Base-by-base conservation (phyloP, 2,329 filamentous ascomycete species). In the Colletotrichum liriopes region DNA sequence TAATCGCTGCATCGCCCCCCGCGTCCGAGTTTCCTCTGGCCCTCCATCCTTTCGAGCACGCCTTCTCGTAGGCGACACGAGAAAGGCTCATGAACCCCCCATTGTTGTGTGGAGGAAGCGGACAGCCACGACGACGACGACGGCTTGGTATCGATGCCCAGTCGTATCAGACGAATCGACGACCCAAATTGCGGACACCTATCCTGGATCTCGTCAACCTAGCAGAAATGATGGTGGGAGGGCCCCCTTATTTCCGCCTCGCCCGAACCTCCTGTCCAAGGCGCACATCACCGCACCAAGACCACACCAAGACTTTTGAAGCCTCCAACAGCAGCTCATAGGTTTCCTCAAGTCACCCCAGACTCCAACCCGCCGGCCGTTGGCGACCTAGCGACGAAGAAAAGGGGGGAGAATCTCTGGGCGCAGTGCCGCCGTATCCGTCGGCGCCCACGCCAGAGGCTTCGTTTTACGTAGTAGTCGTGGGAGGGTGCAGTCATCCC, bases 351-450 rank as follows among this genome's bases (percentile, higher is more conserved):
- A 47, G 6, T 56, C 18, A 4, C 14, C 37, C 43, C 45, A 54
- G 54, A 60, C 60, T 43, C 23, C 35, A 54, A 47, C 59, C 20
- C 43, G 8, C 29, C 52, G 35, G 41, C 49, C n/a, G 32, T 45
- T 29, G 37, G 39, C 63, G 60, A 35, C 18, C 29, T 32, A 26
- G 35, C 37, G 18, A 41, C 32, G 29, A 52, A 26, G 39, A 54
- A 65, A 65, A 26, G 55, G 35, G 35, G 18, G 2, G 14, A 45
- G 14, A 45, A n/a, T 55, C 32, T 62, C 68, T 71, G 49, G 68
- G 56, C 68, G 62, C 32, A 45, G 64, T 68, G 68, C 68, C 68
- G 68, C 64, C 51, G 49, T 29, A 71, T 23, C 68, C 68, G 68
- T 51, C 58, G 39, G 32, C 1, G 11, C 32, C 23, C 47, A 32